Percentiles rank a stretch among this genome's conserved stretches.
These are phyloP conservation scores for Crithidia acanthocephali DNA, from an alignment of 208 protist genomes.

Conservation along the genomic window DNA sequence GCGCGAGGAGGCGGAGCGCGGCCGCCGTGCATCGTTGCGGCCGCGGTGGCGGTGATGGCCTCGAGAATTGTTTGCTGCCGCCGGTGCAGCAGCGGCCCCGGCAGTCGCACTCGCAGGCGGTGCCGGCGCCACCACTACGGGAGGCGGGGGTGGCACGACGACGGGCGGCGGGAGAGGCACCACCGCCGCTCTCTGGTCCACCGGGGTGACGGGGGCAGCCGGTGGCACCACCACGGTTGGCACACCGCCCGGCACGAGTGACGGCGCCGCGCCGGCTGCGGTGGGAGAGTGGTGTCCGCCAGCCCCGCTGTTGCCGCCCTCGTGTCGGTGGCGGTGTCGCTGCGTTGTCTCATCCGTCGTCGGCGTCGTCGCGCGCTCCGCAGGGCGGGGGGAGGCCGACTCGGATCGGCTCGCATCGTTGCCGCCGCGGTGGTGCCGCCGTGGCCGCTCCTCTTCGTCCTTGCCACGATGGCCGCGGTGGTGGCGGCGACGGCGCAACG, in stretches of 20 bases:
- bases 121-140: constrained; percentile 1
- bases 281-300: not conserved
- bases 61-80: not conserved
- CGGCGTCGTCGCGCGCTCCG: not conserved
- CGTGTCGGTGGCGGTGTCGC: constrained; percentile 9
- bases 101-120: not conserved
- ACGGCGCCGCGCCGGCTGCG: not conserved
- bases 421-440: not conserved
- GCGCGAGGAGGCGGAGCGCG: constrained; percentile 1
- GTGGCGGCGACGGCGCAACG: constrained; percentile 1
- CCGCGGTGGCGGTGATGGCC: constrained; percentile 20
- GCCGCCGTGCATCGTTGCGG: constrained; percentile 8
- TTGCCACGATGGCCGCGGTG: constrained; percentile 7
- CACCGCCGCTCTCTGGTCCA: not conserved
- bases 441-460: constrained; percentile 5
- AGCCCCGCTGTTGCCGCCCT: not conserved
- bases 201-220: not conserved
- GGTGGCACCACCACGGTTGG: not conserved
- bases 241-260: not conserved
- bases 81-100: not conserved
- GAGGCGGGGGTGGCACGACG: not conserved
- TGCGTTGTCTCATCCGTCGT: not conserved
- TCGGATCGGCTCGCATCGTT: constrained; percentile 1
- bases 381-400: constrained; percentile 8
- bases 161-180: not conserved